Conservation (phyloP, 371 early-diverging fungal genomes). For the Mortierella sp. region DNA sequence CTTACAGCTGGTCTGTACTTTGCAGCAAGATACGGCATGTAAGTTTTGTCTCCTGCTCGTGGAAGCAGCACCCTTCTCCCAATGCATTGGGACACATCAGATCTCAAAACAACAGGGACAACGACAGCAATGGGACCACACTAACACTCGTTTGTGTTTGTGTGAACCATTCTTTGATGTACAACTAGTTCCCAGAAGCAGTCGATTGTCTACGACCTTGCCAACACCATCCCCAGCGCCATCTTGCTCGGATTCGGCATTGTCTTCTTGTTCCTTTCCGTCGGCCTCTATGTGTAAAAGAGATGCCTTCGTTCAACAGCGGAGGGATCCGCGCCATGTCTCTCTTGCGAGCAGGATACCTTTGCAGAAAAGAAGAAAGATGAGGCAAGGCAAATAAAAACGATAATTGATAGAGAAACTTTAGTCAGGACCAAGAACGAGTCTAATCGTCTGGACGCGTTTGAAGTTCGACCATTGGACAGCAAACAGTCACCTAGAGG, state of each 20-base stretch:
- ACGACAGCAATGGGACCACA: background rate
- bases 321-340: background rate
- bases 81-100: background rate
- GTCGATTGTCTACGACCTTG: constrained; percentile 30
- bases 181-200: constrained; percentile 35
- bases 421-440: too few relatives aligned
- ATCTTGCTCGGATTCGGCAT: constrained; percentile 45
- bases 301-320: background rate
- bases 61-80: background rate
- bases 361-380: background rate
- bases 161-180: background rate
- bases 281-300: constrained; percentile 49
- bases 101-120: background rate
- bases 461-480: background rate
- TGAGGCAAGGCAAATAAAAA: background rate
- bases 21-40: constrained; percentile 55
- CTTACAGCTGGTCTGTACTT: constrained; percentile 42
- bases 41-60: background rate
- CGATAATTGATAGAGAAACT: background rate
- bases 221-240: constrained; percentile 34
- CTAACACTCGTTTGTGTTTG: constrained; percentile 3
- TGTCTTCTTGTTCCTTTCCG: constrained; percentile 52
- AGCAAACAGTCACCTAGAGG: background rate
- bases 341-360: constrained; percentile 10
- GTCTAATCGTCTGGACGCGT: background rate